Evolutionary conservation across 2,329 filamentous ascomycete species (phyloP).

Genomic region (Diaporthe australafricana): DNA sequence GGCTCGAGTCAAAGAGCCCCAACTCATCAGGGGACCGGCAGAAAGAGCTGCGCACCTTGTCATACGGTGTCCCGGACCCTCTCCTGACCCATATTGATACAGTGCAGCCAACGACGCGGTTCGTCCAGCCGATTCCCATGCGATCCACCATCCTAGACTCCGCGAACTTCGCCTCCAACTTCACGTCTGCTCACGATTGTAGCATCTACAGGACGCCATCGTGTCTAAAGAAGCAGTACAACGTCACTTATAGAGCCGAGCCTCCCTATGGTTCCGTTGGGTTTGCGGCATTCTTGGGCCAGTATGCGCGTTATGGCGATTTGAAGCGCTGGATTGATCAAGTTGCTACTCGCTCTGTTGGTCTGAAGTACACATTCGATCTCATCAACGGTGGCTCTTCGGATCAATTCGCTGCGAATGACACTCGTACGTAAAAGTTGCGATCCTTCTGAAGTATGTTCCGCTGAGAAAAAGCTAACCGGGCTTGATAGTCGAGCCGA

Average conservation of each 20-base stretch:
- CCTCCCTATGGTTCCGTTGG: slow-evolving; percentile 57
- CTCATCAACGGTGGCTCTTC: slow-evolving; percentile 64
- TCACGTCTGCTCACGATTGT: slow-evolving; percentile 38
- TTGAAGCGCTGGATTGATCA: background rate
- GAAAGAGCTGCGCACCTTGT: slow-evolving; percentile 46
- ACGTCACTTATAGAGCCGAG: slow-evolving; percentile 55
- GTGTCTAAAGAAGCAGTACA: slow-evolving; percentile 50
- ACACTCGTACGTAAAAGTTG: too few species aligned
- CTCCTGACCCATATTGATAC: slow-evolving; percentile 54
- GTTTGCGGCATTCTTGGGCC: slow-evolving; percentile 65
- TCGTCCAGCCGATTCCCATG: slow-evolving; percentile 52
- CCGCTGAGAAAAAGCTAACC: too few species aligned
- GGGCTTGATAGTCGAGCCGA: slow-evolving; percentile 65
- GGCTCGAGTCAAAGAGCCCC: slow-evolving; percentile 55
- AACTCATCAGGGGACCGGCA: slow-evolving; percentile 46
- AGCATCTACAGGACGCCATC: background rate
- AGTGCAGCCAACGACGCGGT: slow-evolving; percentile 63
- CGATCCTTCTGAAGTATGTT: too few species aligned
- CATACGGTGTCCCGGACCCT: slow-evolving; percentile 50
- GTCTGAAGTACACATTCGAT: slow-evolving; percentile 63
- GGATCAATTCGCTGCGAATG: too few species aligned
- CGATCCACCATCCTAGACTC: slow-evolving; percentile 39
- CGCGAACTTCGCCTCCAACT: slow-evolving; percentile 45
- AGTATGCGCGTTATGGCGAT: slow-evolving; percentile 62
- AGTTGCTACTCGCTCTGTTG: background rate